phyloP scores from a whole-genome alignment of 2,329 filamentous ascomycete genomes.

The Parastagonospora avenae region DNA sequence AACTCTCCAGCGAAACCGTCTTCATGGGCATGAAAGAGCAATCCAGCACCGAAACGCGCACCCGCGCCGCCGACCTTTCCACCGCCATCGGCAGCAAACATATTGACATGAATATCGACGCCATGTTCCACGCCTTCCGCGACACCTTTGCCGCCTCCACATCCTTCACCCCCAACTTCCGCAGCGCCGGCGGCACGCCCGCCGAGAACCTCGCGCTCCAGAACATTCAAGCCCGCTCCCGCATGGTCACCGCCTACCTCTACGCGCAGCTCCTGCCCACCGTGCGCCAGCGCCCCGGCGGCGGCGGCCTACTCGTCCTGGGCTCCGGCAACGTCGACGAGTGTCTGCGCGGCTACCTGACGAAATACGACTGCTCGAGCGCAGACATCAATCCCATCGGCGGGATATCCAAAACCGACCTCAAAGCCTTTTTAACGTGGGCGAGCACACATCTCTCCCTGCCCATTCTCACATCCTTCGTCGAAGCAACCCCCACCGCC shows the following conservation, averaged over 20 bases:
- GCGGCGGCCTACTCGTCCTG: slow-evolving; percentile 67
- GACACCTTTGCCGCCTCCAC: slow-evolving; percentile 64
- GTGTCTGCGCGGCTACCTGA: slow-evolving; percentile 62
- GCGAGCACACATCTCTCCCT: slow-evolving; percentile 58
- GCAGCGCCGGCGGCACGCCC: slow-evolving; percentile 65
- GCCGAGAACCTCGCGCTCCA: slow-evolving; percentile 70
- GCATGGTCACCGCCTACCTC: slow-evolving; percentile 70
- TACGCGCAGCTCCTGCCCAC: slow-evolving; percentile 68
- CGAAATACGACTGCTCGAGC: slow-evolving; percentile 71
- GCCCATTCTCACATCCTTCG: slow-evolving; percentile 69
- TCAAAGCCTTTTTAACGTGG: slow-evolving; percentile 75
- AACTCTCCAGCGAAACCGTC: background rate
- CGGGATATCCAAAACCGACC: slow-evolving; percentile 67
- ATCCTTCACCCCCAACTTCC: slow-evolving; percentile 65
- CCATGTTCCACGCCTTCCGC: slow-evolving; percentile 64
- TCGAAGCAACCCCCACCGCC: slow-evolving; percentile 56
- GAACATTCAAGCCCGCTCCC: slow-evolving; percentile 67
- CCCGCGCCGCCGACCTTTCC: slow-evolving; percentile 66
- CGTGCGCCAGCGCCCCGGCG: slow-evolving; percentile 61
- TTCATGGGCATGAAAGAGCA: slow-evolving; percentile 73
- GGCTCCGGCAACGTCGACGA: slow-evolving; percentile 61
- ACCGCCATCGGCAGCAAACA: slow-evolving; percentile 73
- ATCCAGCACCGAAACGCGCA: slow-evolving; percentile 49
- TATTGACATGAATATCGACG: slow-evolving; percentile 70
- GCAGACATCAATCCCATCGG: slow-evolving; percentile 63